Evolutionary conservation across 768 basidiomycete species (phyloP).

Genomic region (Hydnomerulius pinastri): DNA sequence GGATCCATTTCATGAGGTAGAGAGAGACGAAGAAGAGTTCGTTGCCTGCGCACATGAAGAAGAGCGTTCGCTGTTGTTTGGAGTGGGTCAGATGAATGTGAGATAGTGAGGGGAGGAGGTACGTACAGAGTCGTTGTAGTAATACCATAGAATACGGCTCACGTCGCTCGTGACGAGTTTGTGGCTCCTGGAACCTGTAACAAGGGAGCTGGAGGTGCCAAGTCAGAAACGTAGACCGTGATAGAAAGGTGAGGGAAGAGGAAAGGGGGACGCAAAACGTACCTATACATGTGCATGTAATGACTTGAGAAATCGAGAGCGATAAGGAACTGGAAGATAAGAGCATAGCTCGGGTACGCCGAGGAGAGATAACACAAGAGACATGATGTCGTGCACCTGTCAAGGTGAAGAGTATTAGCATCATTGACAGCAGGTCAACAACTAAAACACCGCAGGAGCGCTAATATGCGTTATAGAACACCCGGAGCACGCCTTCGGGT

Average conservation of each 20-base stretch:
- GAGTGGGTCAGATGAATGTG: neutral
- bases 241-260: neutral
- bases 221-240: conserved; percentile 4
- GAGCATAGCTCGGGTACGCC: conserved; percentile 82
- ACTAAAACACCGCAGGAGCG: neutral
- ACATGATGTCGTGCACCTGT: conserved; percentile 93
- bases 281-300: conserved; percentile 99
- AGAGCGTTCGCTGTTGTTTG: conserved; percentile 69
- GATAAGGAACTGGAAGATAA: conserved; percentile 93
- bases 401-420: neutral
- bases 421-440: neutral
- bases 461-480: too few relatives aligned
- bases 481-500: too few relatives aligned
- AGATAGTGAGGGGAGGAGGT: neutral
- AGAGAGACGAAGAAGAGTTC: conserved; percentile 94
- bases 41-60: conserved; percentile 92
- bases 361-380: conserved; percentile 91
- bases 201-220: conserved; percentile 68
- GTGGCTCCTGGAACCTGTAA: conserved; percentile 91
- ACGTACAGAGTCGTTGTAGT: conserved; percentile 92
- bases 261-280: conserved; percentile 19
- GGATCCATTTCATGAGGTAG: conserved; percentile 88
- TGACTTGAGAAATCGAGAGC: conserved; percentile 97
- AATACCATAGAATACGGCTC: conserved; percentile 86
- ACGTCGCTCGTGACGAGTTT: conserved; percentile 92